Evolutionary conservation across 1,284 basidiomycete species (phyloP), one percentile per base, ranked within the genome.

Genomic region (Austroboletus olivaceoglutinosus): DNA sequence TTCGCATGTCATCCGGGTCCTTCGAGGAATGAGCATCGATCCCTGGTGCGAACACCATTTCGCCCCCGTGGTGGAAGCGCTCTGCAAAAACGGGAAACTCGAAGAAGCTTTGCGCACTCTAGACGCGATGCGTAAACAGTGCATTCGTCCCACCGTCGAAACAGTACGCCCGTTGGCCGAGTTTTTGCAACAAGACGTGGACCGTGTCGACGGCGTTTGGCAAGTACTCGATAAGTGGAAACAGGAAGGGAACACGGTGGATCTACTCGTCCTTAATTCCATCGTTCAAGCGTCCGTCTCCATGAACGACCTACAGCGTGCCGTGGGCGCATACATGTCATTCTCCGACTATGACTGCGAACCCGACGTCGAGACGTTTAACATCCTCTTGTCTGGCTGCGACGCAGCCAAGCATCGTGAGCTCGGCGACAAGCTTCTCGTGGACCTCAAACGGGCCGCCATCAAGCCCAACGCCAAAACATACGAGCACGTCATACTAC

Each of bases 251-350:
- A 72, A 76, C 49, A 56, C 59, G 0, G 63, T 93, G 43, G 82
- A 89, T 58, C 61, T 82, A 13, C 69, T 76, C 30, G 78, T 81
- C 10, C 67, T 91, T 52, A 89, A 90, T 60, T 75, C 80, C 27
- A 64, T 93, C 51, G 72, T 93, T 49, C 73, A 77, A 52, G 90
- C 88, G 0, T 77, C 82, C 0, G 72, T 83, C 34, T 60, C 67
- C n/a, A 69, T 84, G 2, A 75, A 76, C 12, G 91, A 93, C 65
- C 68, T 93, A 9, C 85, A 87, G 55, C 85, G 89, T 25, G 89
- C 87, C 0, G 70, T 93, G 43, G 87, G 87, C 7, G 82, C 84
- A 9, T 92, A 91, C 75, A 82, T 84, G 56, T 79, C 79, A 15
- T 76, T 82, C 33, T 42, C 70, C 0, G 78, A 83, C 25, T 80